Base-by-base conservation (phyloP, 2,329 filamentous ascomycete species). In the Talaromyces amestolkiae region DNA sequence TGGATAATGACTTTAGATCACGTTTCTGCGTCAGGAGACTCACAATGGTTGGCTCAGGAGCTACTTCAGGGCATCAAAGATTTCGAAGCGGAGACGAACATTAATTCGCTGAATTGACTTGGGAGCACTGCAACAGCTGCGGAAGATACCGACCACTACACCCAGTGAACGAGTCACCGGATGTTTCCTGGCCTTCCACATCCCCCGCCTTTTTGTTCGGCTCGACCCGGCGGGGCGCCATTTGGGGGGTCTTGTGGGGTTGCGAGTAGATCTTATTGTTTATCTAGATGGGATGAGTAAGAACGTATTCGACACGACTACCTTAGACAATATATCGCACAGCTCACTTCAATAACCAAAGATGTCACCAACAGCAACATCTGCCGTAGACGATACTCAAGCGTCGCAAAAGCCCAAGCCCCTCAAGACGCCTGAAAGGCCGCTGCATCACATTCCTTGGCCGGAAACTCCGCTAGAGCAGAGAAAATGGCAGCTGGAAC, bases 401-500 rank as follows among this genome's bases (percentile, higher is more conserved):
- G 7, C 51, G 19, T 22, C 51, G 17, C 17, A 45, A 63, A 47
- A 22, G n/a, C 9, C 24, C 24, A 63, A 54, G 33, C 31, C 59
- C 6, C 17, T 39, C 11, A 63, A 9, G 37, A 63, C 37, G 24
- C 51, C 39, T n/a, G 61, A 58, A 58, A 47, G 61, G 33, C 61
- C 61, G 22, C 41, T 65, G 37, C 63, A 61, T 56, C 63, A 24
- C 37, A 65, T 65, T 45, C 63, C 63, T 54, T 53, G 63, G 56
- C 63, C 56, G 8, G 45, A 53, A 60, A 65, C 56, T 27, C 33
- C 43, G 13, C 37, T 60, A 13, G 63, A 60, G 47, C 22, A 47
- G n/a, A 51, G 64, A 59, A 58, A 56, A 66, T 67, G 65, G 64
- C 62, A 67, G 19, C 60, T 67, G 6, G 62, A 66, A 22, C 68